These are phyloP conservation scores for Yamadazyma siamensis DNA, from an alignment of 1,139 yeast species.

Conservation along the genomic window DNA sequence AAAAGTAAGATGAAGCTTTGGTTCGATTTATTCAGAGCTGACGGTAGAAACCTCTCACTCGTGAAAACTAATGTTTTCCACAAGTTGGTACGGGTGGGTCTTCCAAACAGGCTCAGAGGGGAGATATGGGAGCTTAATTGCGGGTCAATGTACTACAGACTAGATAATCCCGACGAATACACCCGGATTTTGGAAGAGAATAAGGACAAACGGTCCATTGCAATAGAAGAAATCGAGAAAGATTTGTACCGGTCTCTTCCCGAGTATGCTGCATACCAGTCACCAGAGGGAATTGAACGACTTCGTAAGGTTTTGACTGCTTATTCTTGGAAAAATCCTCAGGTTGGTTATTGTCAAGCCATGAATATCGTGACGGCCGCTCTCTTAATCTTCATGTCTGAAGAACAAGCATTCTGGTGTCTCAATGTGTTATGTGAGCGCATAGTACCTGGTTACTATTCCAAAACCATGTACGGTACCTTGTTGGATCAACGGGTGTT, in stretches of 20 bases:
- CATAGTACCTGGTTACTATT: conserved; percentile 91
- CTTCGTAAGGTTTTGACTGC: conserved; percentile 87
- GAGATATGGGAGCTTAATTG: conserved; percentile 93
- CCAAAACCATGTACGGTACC: conserved; percentile 97
- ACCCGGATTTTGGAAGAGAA: conserved; percentile 54
- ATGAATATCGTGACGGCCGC: conserved; percentile 99
- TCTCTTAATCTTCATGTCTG: conserved; percentile 85
- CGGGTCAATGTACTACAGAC: conserved; percentile 78
- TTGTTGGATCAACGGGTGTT: conserved; percentile 89
- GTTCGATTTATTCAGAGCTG: conserved; percentile 82
- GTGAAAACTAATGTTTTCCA: conserved; percentile 75
- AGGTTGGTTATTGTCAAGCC: conserved; percentile 97
- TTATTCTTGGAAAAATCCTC: conserved; percentile 96
- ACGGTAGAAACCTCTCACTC: conserved; percentile 81
- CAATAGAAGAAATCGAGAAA: conserved; percentile 94
- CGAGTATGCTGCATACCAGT: conserved; percentile 92
- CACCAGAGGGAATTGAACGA: conserved; percentile 77
- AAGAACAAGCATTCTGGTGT: conserved; percentile 97
- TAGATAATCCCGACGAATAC: conserved; percentile 62
- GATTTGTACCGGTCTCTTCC: conserved; percentile 93
- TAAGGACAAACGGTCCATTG: conserved; percentile 64
- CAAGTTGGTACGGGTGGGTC: conserved; percentile 81
- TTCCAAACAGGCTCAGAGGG: conserved; percentile 89
- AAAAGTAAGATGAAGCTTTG: conserved; percentile 86
- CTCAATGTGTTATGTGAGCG: conserved; percentile 78